Evolutionary conservation across 2,329 filamentous ascomycete species (phyloP), one percentile per base, ranked within the genome.

Genomic region (Dryadomyces quercivorus): DNA sequence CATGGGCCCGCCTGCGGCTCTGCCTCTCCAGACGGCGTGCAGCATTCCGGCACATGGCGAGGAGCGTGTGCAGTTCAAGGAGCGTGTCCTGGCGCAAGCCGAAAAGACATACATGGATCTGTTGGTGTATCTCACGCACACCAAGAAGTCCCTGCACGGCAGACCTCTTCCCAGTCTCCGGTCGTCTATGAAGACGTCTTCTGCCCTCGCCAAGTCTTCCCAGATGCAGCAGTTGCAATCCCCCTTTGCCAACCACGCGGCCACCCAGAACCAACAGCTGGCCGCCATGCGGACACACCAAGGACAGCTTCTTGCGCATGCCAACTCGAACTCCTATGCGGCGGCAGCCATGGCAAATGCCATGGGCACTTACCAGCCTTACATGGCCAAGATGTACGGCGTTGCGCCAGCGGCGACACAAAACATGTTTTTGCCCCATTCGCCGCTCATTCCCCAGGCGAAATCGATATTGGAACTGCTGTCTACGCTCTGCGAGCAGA

Each of bases 401-500:
- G 9, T 54, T 2, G 31, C 36, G 5, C 22, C 21, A 9, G 3
- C 47, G 2, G n/a, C 53, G 3, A 40, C 16, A 26, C 51, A 58
- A n/a, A 59, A 62, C 16, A 54, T 63, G 46, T 54, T 59, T 12
- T 73, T 75, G 1, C 73, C 76, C 4, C 64, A 57, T 5, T 36
- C 50, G 5, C 57, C 59, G 3, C 53, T 60, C 1, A 53, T 77
- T 21, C 67, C 74, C 54, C 79, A 76, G 59, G 88, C 88, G 9
- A 78, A 75, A 49, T 73, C 78, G 7, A 86, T 86, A 2, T 69
- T 95, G 20, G 80, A 87, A 42, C 80, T 89, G 62, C 74, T 95
- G 20, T 82, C 81, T 16, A 80, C 75, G 59, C 70, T 94, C 7
- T 95, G 89, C 64, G 82, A 86, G 62, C 85, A 92, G 65, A 88